Evolutionary conservation across 1,284 basidiomycete genomes (phyloP).

Genomic region (Boletus sp.): DNA sequence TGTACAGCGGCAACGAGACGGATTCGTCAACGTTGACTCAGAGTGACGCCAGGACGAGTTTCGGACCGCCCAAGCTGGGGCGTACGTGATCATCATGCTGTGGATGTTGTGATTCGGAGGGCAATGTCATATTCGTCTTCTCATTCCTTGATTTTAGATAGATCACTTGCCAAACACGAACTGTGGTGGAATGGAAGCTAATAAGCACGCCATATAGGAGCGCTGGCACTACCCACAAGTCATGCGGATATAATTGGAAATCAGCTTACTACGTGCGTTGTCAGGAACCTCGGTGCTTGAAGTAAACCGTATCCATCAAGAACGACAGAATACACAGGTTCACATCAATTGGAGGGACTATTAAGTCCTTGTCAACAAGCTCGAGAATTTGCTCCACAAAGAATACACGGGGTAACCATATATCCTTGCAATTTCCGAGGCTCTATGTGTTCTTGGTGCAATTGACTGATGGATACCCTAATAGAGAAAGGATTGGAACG

Average conservation of each 20-base stretch:
- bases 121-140: conserved; percentile 2
- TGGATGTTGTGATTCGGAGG: conserved; percentile 1
- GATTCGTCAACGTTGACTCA: not conserved
- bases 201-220: not conserved
- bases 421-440: conserved; percentile 7
- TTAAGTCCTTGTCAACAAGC: conserved; percentile 10
- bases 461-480: conserved; percentile 3
- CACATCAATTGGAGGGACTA: not conserved
- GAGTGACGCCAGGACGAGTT: not conserved
- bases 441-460: conserved; percentile 5
- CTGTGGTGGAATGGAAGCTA: conserved; percentile 19
- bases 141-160: conserved; percentile 13
- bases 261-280: not conserved
- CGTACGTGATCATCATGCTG: not conserved
- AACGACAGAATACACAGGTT: not conserved
- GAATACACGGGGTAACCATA: not conserved
- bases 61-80: not conserved
- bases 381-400: conserved; percentile 4
- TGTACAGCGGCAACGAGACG: not conserved
- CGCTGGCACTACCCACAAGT: not conserved
- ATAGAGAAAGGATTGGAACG: conserved; percentile 10
- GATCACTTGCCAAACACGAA: conserved; percentile 16
- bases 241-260: conserved; percentile 7
- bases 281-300: conserved; percentile 4
- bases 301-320: not conserved